Evolutionary conservation across 495 filamentous ascomycete species (phyloP).

Genomic region (Xylaria palmicola): DNA sequence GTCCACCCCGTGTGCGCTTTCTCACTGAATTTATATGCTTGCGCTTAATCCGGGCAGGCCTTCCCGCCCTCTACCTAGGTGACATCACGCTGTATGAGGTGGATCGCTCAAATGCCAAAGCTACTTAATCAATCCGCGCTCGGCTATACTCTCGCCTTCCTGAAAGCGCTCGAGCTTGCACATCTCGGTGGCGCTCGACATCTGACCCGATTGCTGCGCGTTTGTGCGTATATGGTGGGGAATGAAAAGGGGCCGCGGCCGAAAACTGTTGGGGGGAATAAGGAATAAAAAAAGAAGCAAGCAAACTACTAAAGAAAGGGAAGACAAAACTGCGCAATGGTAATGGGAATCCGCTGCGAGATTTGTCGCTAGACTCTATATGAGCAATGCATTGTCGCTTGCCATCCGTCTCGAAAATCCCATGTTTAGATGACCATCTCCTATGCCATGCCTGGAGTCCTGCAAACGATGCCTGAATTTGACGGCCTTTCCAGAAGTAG

Average conservation of each 20-base stretch:
- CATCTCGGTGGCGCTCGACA: background rate
- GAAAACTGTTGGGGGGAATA: conserved; percentile 3
- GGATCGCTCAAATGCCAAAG: conserved; percentile 1
- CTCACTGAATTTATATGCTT: conserved; percentile 8
- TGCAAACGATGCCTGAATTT: background rate
- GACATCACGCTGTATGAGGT: conserved; percentile 8
- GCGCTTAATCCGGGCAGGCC: conserved; percentile 9
- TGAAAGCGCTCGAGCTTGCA: conserved; percentile 3
- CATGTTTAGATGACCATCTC: conserved; percentile 1
- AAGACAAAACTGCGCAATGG: conserved; percentile 14
- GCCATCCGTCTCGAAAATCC: conserved; percentile 9
- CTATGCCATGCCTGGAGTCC: conserved; percentile 7
- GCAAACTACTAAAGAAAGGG: conserved; percentile 14
- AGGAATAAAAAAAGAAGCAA: conserved; percentile 5
- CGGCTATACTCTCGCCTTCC: background rate
- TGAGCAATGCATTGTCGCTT: conserved; percentile 12
- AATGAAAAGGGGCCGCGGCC: conserved; percentile 4
- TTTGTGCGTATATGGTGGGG: background rate
- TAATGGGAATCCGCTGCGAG: conserved; percentile 5
- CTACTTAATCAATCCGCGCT: background rate
- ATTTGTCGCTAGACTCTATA: conserved; percentile 13
- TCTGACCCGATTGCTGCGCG: conserved; percentile 5
- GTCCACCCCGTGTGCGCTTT: conserved; percentile 1
- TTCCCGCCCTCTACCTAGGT: conserved; percentile 3
- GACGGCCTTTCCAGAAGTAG: conserved; percentile 13